Conservation (phyloP, 2,329 filamentous ascomycete species). For the Stemphylium vesicarium region DNA sequence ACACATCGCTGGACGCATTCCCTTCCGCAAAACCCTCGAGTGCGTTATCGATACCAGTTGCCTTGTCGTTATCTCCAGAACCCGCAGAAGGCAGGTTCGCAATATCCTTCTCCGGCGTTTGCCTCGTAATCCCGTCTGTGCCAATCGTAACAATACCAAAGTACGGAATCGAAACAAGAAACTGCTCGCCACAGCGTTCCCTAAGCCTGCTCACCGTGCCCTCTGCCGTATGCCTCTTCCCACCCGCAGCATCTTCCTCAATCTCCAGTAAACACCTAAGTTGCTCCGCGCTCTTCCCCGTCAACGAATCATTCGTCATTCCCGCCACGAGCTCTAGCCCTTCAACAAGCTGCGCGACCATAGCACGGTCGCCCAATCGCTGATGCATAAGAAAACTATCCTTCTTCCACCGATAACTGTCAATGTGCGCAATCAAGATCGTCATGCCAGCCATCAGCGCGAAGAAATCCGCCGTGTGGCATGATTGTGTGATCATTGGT, state of each 20-base stretch:
- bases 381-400: constrained; percentile 20
- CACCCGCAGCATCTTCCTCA: constrained; percentile 17
- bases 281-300: constrained; percentile 15
- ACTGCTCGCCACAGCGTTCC: constrained; percentile 3
- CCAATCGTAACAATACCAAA: constrained; percentile 44
- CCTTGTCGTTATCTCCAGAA: neutral
- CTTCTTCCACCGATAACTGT: constrained; percentile 5
- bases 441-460: constrained; percentile 28
- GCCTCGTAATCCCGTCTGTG: constrained; percentile 18
- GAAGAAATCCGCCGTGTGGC: constrained; percentile 25
- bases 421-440: constrained; percentile 26
- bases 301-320: constrained; percentile 17
- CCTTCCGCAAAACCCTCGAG: neutral
- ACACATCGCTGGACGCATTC: neutral
- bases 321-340: constrained; percentile 11
- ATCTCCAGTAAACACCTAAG: constrained; percentile 23
- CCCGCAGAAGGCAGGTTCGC: neutral
- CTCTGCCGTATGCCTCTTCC: neutral
- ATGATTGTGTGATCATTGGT: constrained; percentile 7
- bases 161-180: constrained; percentile 32
- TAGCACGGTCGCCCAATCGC: constrained; percentile 22
- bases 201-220: neutral
- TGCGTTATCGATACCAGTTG: neutral
- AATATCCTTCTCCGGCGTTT: neutral
- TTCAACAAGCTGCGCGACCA: constrained; percentile 22